A percentile compares a stretch with the other conserved stretches of the same genome.
Conservation (phyloP, 371 early-diverging fungal genomes). For the Mortierella polycephala region DNA sequence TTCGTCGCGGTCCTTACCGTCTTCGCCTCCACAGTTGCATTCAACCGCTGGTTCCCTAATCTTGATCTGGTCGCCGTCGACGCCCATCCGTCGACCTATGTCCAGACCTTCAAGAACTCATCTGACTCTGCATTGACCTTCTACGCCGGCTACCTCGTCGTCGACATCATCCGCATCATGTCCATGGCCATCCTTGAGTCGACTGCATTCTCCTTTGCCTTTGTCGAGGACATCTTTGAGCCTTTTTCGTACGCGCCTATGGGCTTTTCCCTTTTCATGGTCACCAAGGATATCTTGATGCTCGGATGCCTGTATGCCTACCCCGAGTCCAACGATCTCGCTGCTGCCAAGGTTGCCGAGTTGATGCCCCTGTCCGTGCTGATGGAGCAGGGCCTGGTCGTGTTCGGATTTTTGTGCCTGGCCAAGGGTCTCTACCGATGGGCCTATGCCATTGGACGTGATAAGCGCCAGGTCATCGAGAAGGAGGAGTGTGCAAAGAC, state of each 20-base stretch:
- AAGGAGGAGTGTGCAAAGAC: slow-evolving; percentile 28
- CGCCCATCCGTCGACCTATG: slow-evolving; percentile 43
- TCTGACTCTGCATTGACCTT: slow-evolving; percentile 23
- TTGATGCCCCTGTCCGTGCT: slow-evolving; percentile 31
- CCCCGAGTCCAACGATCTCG: slow-evolving; percentile 39
- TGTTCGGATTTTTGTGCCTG: slow-evolving; percentile 14
- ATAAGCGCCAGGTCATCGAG: slow-evolving; percentile 49
- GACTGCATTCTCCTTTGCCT: slow-evolving; percentile 47
- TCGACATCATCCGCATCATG: slow-evolving; percentile 41
- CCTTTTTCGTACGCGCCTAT: slow-evolving; percentile 25
- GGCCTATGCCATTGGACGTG: slow-evolving; percentile 51
- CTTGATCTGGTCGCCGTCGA: slow-evolving; percentile 44
- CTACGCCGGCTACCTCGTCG: slow-evolving; percentile 33
- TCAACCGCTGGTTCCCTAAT: slow-evolving; percentile 46
- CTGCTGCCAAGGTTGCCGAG: slow-evolving; percentile 41
- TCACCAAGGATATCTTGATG: slow-evolving; percentile 50
- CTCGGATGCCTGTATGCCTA: slow-evolving; percentile 25
- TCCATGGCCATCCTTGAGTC: slow-evolving; percentile 40
- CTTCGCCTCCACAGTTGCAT: slow-evolving; percentile 36
- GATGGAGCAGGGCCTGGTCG: slow-evolving; percentile 25
- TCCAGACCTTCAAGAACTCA: slow-evolving; percentile 30
- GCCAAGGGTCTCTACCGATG: slow-evolving; percentile 44
- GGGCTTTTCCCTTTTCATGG: slow-evolving; percentile 24
- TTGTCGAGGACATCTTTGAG: slow-evolving; percentile 36
- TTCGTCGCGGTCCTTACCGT: slow-evolving; percentile 40